A percentile compares a stretch with the other conserved stretches of the same genome.
These are phyloP conservation scores for Wickerhamomyces tratensis DNA, from an alignment of 805 yeast species.

Conservation along the genomic window DNA sequence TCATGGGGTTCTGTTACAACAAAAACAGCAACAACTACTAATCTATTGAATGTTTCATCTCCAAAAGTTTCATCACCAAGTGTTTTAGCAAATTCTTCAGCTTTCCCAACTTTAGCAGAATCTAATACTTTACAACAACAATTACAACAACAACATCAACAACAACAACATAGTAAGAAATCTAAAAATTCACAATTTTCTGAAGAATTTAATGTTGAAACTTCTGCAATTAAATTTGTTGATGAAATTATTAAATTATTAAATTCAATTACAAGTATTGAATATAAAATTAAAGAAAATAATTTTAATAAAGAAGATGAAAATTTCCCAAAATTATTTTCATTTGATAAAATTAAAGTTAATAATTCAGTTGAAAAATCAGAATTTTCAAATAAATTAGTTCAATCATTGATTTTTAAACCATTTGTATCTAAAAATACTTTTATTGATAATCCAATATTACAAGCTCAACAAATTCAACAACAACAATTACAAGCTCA, in stretches of 20 bases:
- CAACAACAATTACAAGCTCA: conserved; percentile 9
- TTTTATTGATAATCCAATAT: conserved; percentile 1
- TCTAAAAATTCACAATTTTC: conserved; percentile 13
- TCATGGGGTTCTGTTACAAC: conserved; percentile 41
- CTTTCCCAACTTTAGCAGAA: conserved; percentile 53
- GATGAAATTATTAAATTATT: conserved; percentile 37
- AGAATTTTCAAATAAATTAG: conserved; percentile 21
- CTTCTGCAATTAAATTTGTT: conserved; percentile 35
- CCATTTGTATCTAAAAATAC: conserved; percentile 14
- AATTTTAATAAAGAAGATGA: conserved; percentile 18
- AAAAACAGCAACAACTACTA: conserved; percentile 1
- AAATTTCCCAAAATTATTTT: conserved; percentile 36
- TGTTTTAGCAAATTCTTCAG: conserved; percentile 35
- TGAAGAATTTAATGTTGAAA: conserved; percentile 28
- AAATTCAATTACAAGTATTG: conserved; percentile 25
- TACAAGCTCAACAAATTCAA: conserved; percentile 13
- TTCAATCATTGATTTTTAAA: conserved; percentile 25
- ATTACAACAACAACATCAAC: conserved; percentile 22
- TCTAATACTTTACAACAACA: conserved; percentile 23
- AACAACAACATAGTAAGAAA: conserved; percentile 18
- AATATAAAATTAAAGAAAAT: conserved; percentile 27
- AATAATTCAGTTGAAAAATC: conserved; percentile 24
- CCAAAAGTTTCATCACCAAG: conserved; percentile 26
- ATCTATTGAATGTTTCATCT: conserved; percentile 6
- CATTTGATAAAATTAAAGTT: conserved; percentile 29